Conservation (phyloP, 306 rosid species). For the Cucumis hystrix region DNA sequence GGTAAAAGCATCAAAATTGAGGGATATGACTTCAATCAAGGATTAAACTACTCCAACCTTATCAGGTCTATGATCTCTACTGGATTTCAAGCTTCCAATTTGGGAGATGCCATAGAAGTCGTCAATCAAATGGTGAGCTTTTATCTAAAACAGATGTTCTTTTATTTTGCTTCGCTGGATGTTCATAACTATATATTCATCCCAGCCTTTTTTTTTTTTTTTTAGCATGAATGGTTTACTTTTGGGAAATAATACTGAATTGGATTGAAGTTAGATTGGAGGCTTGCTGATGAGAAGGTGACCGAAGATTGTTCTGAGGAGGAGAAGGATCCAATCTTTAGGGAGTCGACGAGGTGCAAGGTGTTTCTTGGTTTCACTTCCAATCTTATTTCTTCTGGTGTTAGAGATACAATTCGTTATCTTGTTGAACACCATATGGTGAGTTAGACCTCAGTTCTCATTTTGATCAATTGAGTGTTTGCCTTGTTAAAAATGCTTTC, state of each 20-base stretch:
- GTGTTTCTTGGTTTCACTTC: slow-evolving; percentile 91
- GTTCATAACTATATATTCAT: background rate
- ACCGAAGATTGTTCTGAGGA: slow-evolving; percentile 39
- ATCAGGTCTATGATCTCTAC: slow-evolving; percentile 48
- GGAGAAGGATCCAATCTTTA: slow-evolving; percentile 34
- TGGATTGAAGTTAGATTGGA: slow-evolving; percentile 78
- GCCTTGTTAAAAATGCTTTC: background rate
- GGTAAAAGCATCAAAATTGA: slow-evolving; percentile 43
- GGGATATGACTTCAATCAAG: slow-evolving; percentile 79
- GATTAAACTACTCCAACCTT: slow-evolving; percentile 49
- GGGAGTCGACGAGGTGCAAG: slow-evolving; percentile 52
- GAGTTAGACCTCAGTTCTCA: slow-evolving; percentile 4
- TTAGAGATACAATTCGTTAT: slow-evolving; percentile 70
- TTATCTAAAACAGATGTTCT: background rate
- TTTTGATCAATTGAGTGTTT: too few relatives aligned
- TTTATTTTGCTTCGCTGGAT: background rate
- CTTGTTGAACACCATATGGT: slow-evolving; percentile 84
- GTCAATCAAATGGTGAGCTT: slow-evolving; percentile 64
- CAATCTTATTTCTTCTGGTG: slow-evolving; percentile 85
- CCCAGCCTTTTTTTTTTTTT: background rate
- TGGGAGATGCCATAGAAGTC: slow-evolving; percentile 62
- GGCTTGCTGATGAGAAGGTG: slow-evolving; percentile 54
- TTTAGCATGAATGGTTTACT: background rate
- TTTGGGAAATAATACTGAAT: background rate
- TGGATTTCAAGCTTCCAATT: slow-evolving; percentile 86